Evolutionary conservation across 495 filamentous ascomycete genomes (phyloP).

Genomic region (Neurospora cerealis): DNA sequence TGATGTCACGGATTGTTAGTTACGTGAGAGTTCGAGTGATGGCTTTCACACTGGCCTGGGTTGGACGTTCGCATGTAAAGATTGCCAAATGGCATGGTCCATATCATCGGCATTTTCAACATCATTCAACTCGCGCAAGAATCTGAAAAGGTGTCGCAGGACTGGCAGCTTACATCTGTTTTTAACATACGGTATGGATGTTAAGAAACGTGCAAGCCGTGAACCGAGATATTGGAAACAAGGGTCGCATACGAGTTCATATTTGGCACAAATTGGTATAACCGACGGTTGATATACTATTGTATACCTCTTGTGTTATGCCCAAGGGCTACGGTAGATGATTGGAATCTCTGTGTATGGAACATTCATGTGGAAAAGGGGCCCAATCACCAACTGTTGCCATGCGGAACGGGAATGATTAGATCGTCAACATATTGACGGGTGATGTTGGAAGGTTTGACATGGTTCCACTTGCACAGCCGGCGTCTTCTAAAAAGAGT

Average conservation of each 20-base stretch:
- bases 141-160: neutral
- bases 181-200: neutral
- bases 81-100: neutral
- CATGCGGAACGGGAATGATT: neutral
- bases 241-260: neutral
- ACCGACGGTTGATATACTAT: neutral
- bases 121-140: neutral
- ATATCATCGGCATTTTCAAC: neutral
- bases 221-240: neutral
- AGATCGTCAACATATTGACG: neutral
- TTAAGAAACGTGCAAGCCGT: neutral
- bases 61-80: neutral
- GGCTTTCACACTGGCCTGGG: neutral
- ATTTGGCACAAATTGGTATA: neutral
- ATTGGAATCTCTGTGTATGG: neutral
- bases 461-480: neutral
- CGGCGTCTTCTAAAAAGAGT: neutral
- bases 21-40: neutral
- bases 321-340: neutral
- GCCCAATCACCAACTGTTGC: neutral
- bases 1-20: neutral
- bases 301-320: neutral
- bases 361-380: neutral
- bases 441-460: neutral
- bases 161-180: neutral